Evolutionary conservation across 495 filamentous ascomycete genomes (phyloP), one percentile per base, ranked within the genome.

Genomic region (Usnea hakonensis): DNA sequence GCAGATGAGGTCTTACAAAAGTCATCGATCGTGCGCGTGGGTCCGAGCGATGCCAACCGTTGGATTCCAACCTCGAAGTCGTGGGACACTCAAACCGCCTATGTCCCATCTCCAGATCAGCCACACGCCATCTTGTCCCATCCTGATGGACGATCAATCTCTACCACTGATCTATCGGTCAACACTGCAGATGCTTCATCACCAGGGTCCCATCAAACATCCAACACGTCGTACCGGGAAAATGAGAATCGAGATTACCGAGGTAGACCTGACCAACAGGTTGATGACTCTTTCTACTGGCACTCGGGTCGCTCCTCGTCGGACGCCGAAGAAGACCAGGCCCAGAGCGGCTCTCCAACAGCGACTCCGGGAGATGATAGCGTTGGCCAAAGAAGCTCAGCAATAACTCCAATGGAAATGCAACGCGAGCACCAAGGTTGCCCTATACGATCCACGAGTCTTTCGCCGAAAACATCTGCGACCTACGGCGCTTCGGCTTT

Each of bases 401-500:
- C 28, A 3, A 64, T 28, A 32, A 55, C 32, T 26, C 62, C 64
- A 21, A 58, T 41, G 28, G 26, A 6, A 38, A 37, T 43, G 28
- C 61, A 41, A 30, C 54, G 19, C 46, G 60, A 60, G 21, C 60
- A 57, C 37, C 41, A 59, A 19, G 56, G 56, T 28, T 46, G 63
- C 19, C 58, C 62, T 23, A 52, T 36, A 44, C 59, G 62, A 30
- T 57, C 63, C 23, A 63, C 57, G 1, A 65, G 61, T 60, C 57
- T 67, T 33, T 65, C 55, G 4, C 55, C 63, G 26, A 23, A 33
- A 16, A 35, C 64, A 37, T 21, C 55, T 6, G 61, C 46, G 28
- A 38, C 64, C 7, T 66, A 66, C 41, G 63, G 58, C 40, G 70
- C 70, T 33, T 82, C 81, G 57, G 79, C 79, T 17, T 64, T 85